A percentile compares a stretch with the other conserved stretches of the same genome.
Conservation (phyloP, 176 grass and related monocot genomes). For the Oropetium thomaeum region DNA sequence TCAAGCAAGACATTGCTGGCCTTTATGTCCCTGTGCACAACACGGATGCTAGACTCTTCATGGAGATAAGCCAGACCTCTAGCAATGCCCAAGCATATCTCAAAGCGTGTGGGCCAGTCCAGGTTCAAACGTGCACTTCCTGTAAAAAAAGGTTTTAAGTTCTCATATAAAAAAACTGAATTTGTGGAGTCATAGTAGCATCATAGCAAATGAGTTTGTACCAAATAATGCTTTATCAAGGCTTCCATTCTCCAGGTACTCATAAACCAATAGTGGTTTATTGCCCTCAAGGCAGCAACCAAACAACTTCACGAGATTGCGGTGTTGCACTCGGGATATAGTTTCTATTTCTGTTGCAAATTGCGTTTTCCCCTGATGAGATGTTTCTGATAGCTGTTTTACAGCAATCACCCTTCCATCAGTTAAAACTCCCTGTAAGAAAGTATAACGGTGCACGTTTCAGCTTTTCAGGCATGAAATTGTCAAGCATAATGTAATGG, state of each 20-base stretch:
- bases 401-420: constrained; percentile 78
- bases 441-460: no score
- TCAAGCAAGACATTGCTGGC: constrained; percentile 86
- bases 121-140: constrained; percentile 44
- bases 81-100: constrained; percentile 76
- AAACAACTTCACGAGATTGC: constrained; percentile 84
- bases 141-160: constrained; percentile 29
- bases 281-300: constrained; percentile 83
- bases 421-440: constrained; percentile 59
- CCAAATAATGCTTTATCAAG: constrained; percentile 86
- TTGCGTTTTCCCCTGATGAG: constrained; percentile 75
- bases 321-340: constrained; percentile 84
- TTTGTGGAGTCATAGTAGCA: neutral
- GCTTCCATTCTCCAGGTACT: constrained; percentile 81
- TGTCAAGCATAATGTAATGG: neutral
- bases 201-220: constrained; percentile 26
- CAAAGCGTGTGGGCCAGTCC: constrained; percentile 70
- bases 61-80: constrained; percentile 74
- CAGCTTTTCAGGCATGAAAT: neutral
- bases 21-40: constrained; percentile 90
- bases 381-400: constrained; percentile 72
- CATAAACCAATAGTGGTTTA: constrained; percentile 78
- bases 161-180: constrained; percentile 1
- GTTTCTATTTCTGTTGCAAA: constrained; percentile 85
- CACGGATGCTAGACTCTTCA: constrained; percentile 72